Evolutionary conservation across 352 stramenopile species (phyloP), one percentile per base, ranked within the genome.

Genomic region (Phytopythium vexans): DNA sequence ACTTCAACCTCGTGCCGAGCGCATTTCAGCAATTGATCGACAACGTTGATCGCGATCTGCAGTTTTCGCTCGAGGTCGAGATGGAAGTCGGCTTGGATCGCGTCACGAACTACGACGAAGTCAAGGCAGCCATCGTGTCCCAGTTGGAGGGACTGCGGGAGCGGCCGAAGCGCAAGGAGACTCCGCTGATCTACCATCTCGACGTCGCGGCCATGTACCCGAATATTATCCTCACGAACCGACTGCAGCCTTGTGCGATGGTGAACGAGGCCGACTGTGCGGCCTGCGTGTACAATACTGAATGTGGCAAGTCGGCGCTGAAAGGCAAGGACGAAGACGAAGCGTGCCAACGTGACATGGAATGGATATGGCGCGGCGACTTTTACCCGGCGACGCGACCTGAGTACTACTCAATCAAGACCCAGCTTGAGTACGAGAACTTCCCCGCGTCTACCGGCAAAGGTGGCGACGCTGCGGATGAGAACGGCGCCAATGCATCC

Each of bases 141-240:
- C 79, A 92, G 50, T 77, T 99, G 8, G 81, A 98, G 58, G 85
- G 84, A 16, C 84, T 99, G 33, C 82, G 95, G 6, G 96, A 99
- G 57, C 83, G 82, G 33, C 97, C 97, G 1, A 86, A 89, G 41
- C 83, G 93, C 5, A 83, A 74, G 54, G 90, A 93, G 74, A 94
- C 84, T 41, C 97, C 97, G 0, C 83, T 98, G 16, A 98, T 99
- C 51, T 99, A 99, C 64, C 97, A 99, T 63, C 89, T 99, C 61
- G 97, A 99, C 72, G 97, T 99, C 3, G 96, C 92, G 27, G 97
- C 97, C 31, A 99, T 99, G 97, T 99, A 99, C 68, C 97, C 97
- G 7, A 99, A 99, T 63, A 99, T 99, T 60, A 99, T 99, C 70
- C 66, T 99, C 8, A 99, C 97, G 6, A 99, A 99, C 64, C 93